Evolutionary conservation across 1,284 basidiomycete species (phyloP).

Genomic region (Ustanciosporium gigantosporum): DNA sequence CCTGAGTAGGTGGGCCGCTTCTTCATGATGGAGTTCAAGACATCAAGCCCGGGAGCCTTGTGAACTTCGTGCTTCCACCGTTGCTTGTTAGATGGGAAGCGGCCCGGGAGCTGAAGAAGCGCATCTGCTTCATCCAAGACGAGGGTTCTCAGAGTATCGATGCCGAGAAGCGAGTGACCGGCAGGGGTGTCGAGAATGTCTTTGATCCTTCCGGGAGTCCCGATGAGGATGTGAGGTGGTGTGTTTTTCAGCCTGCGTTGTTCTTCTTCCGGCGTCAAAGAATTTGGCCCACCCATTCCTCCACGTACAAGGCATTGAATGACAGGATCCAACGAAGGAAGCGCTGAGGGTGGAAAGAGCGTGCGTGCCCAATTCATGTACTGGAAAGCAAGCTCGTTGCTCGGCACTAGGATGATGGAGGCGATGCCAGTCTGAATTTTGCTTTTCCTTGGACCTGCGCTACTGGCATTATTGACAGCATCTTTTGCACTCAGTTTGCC

Average conservation of each 20-base stretch:
- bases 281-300: slow-evolving; percentile 8
- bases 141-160: slow-evolving; percentile 47
- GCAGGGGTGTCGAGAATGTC: slow-evolving; percentile 45
- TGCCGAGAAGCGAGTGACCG: slow-evolving; percentile 42
- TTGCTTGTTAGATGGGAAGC: slow-evolving; percentile 53
- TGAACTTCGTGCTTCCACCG: slow-evolving; percentile 54
- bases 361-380: slow-evolving; percentile 49
- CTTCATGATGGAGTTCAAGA: slow-evolving; percentile 51
- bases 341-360: slow-evolving; percentile 31
- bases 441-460: slow-evolving; percentile 8
- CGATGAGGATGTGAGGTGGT: slow-evolving; percentile 55
- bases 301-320: slow-evolving; percentile 50
- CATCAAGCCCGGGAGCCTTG: slow-evolving; percentile 46
- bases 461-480: neutral
- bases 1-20: slow-evolving; percentile 48
- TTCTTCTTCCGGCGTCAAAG: slow-evolving; percentile 28
- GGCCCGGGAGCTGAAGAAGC: slow-evolving; percentile 52
- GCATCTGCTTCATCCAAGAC: slow-evolving; percentile 58
- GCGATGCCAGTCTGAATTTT: slow-evolving; percentile 41
- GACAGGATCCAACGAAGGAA: slow-evolving; percentile 44
- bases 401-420: slow-evolving; percentile 54
- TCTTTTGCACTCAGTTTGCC: neutral
- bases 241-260: slow-evolving; percentile 26
- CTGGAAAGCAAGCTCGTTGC: slow-evolving; percentile 56
- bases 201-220: slow-evolving; percentile 50